Evolutionary conservation across 2,329 filamentous ascomycete species (phyloP), one percentile per base, ranked within the genome.

Genomic region (Monosporascus sp.): DNA sequence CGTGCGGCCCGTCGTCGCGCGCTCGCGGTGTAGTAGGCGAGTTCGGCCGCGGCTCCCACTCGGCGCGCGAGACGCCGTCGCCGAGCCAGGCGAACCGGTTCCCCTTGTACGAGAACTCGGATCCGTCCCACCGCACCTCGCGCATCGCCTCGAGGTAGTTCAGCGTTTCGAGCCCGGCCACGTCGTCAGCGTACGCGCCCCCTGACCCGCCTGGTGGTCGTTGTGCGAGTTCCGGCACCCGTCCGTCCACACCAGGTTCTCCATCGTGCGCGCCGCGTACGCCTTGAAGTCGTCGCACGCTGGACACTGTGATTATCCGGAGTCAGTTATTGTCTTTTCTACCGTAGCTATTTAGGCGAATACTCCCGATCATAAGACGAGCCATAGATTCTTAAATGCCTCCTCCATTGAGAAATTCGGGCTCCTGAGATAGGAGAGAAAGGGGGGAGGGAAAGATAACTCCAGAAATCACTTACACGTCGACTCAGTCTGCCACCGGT

Each of bases 251-350:
- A 78, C 76, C 0, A 75, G 74, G 22, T 61, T 65, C 52, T 69
- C 62, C 70, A 79, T 75, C 63, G 74, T 77, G 9, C 63, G 57
- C 52, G 77, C 72, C 43, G 73, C 73, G 65, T 73, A 71, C 4
- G 67, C 67, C 53, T 76, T 71, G 63, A 83, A 82, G 55, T 82
- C 80, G 11, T 66, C 64, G 7, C 81, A 78, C 73, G 5, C 71
- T 67, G 5, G 64, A 62, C 51, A 80, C 31, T 35, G 11, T 11
- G 11, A 14, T 35, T 14, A 35, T 35, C 31, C 2, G 31, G 11
- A 4, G 11, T 35, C 9, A 14, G 31, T 5, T 11, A 5, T 14
- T 2, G 31, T 31, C 11, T 9, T 31, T 31, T 31, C 9, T 24
- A 24, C 24, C 24, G 24, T 7, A 24, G 24, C 5, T 24, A 7